phyloP scores from a whole-genome alignment of 192 early-diverging fungal species.

The Kappamyces sp. region DNA sequence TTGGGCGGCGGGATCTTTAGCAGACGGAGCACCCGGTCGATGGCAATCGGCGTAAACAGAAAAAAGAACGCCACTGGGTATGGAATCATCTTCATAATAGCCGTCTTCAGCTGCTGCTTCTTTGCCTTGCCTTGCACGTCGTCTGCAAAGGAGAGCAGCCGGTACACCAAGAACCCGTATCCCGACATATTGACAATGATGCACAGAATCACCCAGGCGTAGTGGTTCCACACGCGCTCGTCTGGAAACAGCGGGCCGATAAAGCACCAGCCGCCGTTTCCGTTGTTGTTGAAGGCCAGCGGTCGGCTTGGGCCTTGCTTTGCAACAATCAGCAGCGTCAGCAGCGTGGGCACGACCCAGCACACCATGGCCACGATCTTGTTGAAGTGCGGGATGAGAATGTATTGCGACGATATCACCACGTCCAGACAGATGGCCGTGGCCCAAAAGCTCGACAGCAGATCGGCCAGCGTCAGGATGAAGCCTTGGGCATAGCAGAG shows the following conservation, averaged over 20 bases:
- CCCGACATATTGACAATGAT: neutral
- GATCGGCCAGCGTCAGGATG: neutral
- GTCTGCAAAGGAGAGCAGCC: constrained; percentile 6
- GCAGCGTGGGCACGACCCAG: neutral
- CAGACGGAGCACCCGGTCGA: constrained; percentile 5
- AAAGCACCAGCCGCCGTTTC: constrained; percentile 7
- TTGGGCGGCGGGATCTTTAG: too few relatives aligned
- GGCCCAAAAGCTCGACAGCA: constrained; percentile 1
- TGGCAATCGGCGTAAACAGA: constrained; percentile 6
- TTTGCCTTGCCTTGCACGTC: too few relatives aligned
- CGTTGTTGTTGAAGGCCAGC: constrained; percentile 6
- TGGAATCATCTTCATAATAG: constrained; percentile 3
- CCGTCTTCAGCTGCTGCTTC: neutral
- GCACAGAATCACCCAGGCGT: constrained; percentile 5
- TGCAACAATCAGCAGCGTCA: too few relatives aligned
- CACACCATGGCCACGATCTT: neutral
- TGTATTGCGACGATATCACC: neutral
- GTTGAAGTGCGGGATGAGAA: too few relatives aligned
- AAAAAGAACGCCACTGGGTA: constrained; percentile 1
- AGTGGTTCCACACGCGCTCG: constrained; percentile 2
- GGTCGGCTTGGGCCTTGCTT: too few relatives aligned
- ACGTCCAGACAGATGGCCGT: constrained; percentile 2
- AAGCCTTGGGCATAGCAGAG: constrained; percentile 5
- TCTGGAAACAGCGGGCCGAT: constrained; percentile 7
- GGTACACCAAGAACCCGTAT: constrained; percentile 4